Evolutionary conservation across 2,329 filamentous ascomycete genomes (phyloP), one percentile per base, ranked within the genome.

Genomic region (Sphaerulina vaccinii): DNA sequence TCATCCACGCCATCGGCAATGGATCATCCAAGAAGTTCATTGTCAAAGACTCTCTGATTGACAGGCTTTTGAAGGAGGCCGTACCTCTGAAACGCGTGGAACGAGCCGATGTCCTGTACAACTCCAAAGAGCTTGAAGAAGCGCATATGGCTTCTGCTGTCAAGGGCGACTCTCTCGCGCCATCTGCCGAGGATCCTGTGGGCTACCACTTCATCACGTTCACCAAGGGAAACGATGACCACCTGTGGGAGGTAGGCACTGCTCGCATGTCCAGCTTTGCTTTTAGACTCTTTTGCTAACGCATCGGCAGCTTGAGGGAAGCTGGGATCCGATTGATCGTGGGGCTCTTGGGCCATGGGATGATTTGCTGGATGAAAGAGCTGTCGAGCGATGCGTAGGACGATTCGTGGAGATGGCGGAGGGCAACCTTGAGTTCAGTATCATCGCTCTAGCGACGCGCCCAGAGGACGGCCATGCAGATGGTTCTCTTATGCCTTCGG

Each of bases 1-100:
- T 83, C 1, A 65, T 83, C 2, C 81, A 84, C 61, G 72, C 73
- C 53, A 59, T 82, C 18, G 69, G 73, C 41, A 84, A 83, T 61
- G 74, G 77, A 13, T 66, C 70, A 2, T 73, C 72, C 2, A 65
- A 65, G 18, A 62, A 70, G 11, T 71, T 72, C 52, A 71, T 83
- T 51, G 51, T 55, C 2, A 65, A 71, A 0, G 73, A 64, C 2
- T 77, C 75, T 1, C 64, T 68, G 1, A 65, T 82, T 3, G 75
- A 72, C n/a, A 61, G 62, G 11, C 68, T 83, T 3, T 62, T 73
- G n/a, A 62, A 70, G 13, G 62, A 69, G 3, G 73, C 76, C 0
- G 61, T 77, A 8, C 73, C 72, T 0, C 71, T 80, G 24, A 62
- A 63, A 5, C 73, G 75, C 6, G 40, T 50, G 13, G 56, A 56